phyloP scores from a whole-genome alignment of 768 basidiomycete genomes.

The Termitomyces sp. region DNA sequence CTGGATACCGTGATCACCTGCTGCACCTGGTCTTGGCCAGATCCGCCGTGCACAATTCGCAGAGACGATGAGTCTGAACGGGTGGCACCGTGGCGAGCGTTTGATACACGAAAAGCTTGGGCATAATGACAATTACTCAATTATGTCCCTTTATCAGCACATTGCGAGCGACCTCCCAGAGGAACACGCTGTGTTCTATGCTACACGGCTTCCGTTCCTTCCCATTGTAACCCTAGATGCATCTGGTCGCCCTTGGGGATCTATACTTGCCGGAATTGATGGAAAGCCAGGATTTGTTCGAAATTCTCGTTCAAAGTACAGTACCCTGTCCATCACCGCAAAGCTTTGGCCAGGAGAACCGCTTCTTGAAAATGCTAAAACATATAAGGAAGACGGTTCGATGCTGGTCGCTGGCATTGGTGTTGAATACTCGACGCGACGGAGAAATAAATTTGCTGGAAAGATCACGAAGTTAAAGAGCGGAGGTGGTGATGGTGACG shows the following conservation, averaged over 20 bases:
- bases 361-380: conserved; percentile 29
- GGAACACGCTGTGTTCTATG: conserved; percentile 45
- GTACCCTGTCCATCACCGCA: conserved; percentile 32
- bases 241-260: conserved; percentile 51
- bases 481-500: too few relatives aligned
- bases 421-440: conserved; percentile 48
- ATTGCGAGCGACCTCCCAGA: conserved; percentile 44
- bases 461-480: conserved; percentile 26
- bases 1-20: neutral
- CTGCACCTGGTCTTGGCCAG: neutral
- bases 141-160: conserved; percentile 26
- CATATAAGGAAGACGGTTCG: conserved; percentile 1
- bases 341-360: conserved; percentile 54
- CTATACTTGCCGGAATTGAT: conserved; percentile 39
- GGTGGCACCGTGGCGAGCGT: conserved; percentile 50
- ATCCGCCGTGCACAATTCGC: neutral
- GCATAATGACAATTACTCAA: conserved; percentile 27
- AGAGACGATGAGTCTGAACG: conserved; percentile 26
- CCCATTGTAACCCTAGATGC: conserved; percentile 52
- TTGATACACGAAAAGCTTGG: conserved; percentile 43
- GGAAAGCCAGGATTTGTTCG: conserved; percentile 43
- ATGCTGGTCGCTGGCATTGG: conserved; percentile 52
- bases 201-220: conserved; percentile 44
- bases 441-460: conserved; percentile 62
- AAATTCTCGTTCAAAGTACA: conserved; percentile 25